Base-by-base conservation (phyloP, 306 rosid species). In the Ceratonia siliqua region DNA sequence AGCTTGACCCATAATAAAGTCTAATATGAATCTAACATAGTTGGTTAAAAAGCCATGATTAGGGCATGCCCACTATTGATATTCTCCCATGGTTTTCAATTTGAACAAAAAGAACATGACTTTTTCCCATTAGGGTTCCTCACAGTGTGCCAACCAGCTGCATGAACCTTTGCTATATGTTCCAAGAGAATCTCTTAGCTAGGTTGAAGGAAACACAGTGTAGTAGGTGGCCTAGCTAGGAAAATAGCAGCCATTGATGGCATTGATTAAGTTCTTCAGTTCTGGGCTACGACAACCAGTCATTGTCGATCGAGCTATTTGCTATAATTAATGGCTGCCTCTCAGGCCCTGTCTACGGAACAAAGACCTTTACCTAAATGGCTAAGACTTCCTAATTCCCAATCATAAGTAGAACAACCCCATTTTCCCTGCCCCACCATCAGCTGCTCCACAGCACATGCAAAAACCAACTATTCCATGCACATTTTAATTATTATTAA, bases 101-200 rank as follows among this genome's bases (percentile, higher is more conserved):
- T n/a, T n/a, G n/a, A n/a, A n/a, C n/a, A n/a, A n/a, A n/a, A n/a
- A n/a, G n/a, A n/a, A n/a, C n/a, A n/a, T n/a, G n/a, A n/a, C n/a
- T 52, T 24, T 36, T 72, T 14, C 50, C 82, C 53, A 67, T 62
- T 67, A 62, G 65, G 62, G 64, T n/a, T 52, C 38, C 64, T 56
- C 65, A 18, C 0, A 3, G 30, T 30, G 14, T 9, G 36, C 30
- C 78, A 45, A 61, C 61, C n/a, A n/a, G n/a, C 70, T 43, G 30
- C 48, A 46, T 28, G 18, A n/a, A n/a, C n/a, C 21, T n/a, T 27
- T 55, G 35, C 2, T 55, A 52, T 52, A 4, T n/a, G 7, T 36
- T 10, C 21, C 5, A 28, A 58, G 71, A 49, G 25, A 62, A 32
- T 74, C 10, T 17, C 33, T n/a, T n/a, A n/a, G n/a, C n/a, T n/a